A percentile compares a stretch with the other conserved stretches of the same genome.
These are phyloP conservation scores for Brassica hybrid DNA, from an alignment of 441 rosid genomes.

Conservation along the genomic window DNA sequence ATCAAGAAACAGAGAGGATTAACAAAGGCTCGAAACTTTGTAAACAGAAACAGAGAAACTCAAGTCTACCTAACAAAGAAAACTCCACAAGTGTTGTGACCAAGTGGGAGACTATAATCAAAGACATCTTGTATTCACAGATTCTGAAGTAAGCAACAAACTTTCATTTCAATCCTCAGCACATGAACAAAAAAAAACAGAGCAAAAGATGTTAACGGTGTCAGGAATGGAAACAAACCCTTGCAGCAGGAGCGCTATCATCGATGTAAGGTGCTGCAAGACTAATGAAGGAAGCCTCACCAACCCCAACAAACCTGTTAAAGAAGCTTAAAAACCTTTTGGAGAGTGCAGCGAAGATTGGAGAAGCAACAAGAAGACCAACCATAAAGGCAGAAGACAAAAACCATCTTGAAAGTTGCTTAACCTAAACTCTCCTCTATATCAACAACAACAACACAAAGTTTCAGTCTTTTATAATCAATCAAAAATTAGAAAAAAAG, in stretches of 20 bases:
- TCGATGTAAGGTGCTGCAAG: slow-evolving; percentile 83
- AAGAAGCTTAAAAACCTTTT: too few relatives aligned
- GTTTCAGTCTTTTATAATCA: too few relatives aligned
- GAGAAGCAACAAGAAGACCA: too few relatives aligned
- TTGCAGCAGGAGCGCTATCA: slow-evolving; percentile 67
- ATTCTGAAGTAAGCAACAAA: too few relatives aligned
- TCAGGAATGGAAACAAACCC: slow-evolving; percentile 43
- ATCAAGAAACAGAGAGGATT: slow-evolving; percentile 16
- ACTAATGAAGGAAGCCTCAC: slow-evolving; percentile 83
- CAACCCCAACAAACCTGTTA: slow-evolving; percentile 75
- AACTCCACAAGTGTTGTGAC: too few relatives aligned
- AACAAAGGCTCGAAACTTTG: slow-evolving; percentile 23
- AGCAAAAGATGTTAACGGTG: too few relatives aligned
- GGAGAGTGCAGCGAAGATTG: too few relatives aligned
- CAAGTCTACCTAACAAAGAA: too few relatives aligned
- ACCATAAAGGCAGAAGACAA: slow-evolving; percentile 80
- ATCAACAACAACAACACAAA: background rate
- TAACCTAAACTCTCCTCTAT: slow-evolving; percentile 51
- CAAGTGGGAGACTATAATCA: too few relatives aligned
- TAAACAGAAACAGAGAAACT: slow-evolving; percentile 17
- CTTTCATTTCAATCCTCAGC: too few relatives aligned
- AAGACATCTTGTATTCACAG: too few relatives aligned
- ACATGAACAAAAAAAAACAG: too few relatives aligned
- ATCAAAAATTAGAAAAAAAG: background rate
- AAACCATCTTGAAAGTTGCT: slow-evolving; percentile 70